Percentiles rank a stretch among this genome's conserved stretches.
Conservation (phyloP, 495 filamentous ascomycete species). For the Aspergillus biplanus region DNA sequence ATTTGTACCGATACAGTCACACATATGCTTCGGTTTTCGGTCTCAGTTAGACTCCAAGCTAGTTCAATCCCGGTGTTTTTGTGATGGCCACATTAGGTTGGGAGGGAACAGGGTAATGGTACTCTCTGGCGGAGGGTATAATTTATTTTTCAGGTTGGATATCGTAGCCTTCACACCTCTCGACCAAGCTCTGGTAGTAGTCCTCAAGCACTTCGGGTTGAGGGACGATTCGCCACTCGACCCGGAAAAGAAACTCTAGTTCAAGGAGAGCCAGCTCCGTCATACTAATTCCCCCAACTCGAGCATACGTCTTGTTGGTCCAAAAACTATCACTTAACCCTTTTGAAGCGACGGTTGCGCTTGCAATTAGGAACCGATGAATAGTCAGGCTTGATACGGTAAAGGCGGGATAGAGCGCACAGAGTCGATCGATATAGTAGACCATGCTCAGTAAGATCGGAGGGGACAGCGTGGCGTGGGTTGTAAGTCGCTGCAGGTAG, state of each 20-base stretch:
- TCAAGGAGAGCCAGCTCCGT: constrained; percentile 91
- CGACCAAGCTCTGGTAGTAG: constrained; percentile 88
- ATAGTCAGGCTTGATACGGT: constrained; percentile 94
- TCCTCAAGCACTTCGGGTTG: constrained; percentile 90
- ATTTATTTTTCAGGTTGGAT: constrained; percentile 41
- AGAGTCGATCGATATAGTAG: constrained; percentile 97
- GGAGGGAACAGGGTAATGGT: too few relatives aligned
- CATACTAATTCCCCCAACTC: constrained; percentile 88
- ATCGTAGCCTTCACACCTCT: constrained; percentile 63
- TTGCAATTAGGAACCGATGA: constrained; percentile 94
- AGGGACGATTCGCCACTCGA: constrained; percentile 96
- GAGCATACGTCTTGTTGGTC: constrained; percentile 95
- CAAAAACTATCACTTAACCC: constrained; percentile 95
- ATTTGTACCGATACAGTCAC: constrained; percentile 22
- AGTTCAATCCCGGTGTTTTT: too few relatives aligned
- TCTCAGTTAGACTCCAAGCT: background rate
- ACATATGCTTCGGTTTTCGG: constrained; percentile 3
- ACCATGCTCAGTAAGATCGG: constrained; percentile 99
- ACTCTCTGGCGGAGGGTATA: too few relatives aligned
- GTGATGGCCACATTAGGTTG: too few relatives aligned
- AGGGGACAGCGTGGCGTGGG: constrained; percentile 89
- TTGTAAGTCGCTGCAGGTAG: constrained; percentile 88
- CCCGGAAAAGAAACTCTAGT: constrained; percentile 85
- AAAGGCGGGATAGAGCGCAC: constrained; percentile 87
- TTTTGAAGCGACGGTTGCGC: constrained; percentile 93